Percentiles rank a stretch among this genome's conserved stretches.
phyloP scores from a whole-genome alignment of 2,329 filamentous ascomycete species.

The Cordyceps farinosa region DNA sequence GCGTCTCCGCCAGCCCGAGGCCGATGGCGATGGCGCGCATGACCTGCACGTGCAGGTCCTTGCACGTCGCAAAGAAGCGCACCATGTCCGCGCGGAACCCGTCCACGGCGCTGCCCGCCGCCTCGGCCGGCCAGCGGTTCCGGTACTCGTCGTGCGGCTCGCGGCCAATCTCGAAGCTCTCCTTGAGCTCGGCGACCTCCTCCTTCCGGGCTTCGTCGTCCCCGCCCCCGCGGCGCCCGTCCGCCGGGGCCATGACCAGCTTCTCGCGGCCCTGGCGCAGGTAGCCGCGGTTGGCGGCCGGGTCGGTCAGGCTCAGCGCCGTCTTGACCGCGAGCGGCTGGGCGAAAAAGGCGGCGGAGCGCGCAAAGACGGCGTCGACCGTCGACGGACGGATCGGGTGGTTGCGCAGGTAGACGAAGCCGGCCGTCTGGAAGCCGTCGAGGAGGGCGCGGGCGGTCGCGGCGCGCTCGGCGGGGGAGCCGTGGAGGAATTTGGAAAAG shows the following conservation, averaged over 20 bases:
- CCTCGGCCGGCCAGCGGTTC: constrained; percentile 70
- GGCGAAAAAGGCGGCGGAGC: constrained; percentile 68
- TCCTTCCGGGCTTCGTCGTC: constrained; percentile 30
- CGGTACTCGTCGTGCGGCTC: constrained; percentile 58
- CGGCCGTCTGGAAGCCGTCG: constrained; percentile 76
- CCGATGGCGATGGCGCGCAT: constrained; percentile 85
- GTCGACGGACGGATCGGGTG: constrained; percentile 63
- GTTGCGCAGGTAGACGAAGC: constrained; percentile 86
- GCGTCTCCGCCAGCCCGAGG: constrained; percentile 65
- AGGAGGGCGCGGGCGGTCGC: constrained; percentile 69
- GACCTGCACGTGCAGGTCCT: constrained; percentile 68
- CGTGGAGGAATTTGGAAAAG: constrained; percentile 69
- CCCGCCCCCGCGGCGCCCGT: constrained; percentile 50
- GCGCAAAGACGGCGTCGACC: constrained; percentile 60
- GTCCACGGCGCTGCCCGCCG: constrained; percentile 37
- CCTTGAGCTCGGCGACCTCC: constrained; percentile 59
- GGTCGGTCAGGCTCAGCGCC: constrained; percentile 65
- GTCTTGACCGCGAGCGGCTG: constrained; percentile 62
- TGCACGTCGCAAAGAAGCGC: constrained; percentile 70
- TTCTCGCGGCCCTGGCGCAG: constrained; percentile 69
- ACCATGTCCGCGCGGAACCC: constrained; percentile 72
- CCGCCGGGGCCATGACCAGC: constrained; percentile 48
- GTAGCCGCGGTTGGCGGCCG: constrained; percentile 72
- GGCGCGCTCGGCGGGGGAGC: constrained; percentile 56
- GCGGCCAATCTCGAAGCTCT: constrained; percentile 62